These are phyloP conservation scores for Yamadazyma kanchanaburiensis DNA, from an alignment of 1,139 yeast species.

Conservation along the genomic window DNA sequence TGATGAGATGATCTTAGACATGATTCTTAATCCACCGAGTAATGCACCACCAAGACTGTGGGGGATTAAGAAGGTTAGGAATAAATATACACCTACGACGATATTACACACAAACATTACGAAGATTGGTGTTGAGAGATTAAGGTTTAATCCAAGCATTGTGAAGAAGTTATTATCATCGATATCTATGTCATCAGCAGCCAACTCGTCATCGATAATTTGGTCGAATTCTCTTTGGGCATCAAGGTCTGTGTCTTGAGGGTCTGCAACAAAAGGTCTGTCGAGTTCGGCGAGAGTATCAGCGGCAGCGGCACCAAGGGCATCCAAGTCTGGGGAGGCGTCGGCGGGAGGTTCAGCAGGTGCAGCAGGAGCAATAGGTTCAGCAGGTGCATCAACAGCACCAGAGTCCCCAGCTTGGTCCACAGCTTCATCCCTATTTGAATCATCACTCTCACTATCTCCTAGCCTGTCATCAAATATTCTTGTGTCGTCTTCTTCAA, in stretches of 20 bases:
- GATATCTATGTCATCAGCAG: conserved; percentile 9
- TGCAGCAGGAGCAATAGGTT: not conserved
- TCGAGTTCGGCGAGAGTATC: too few relatives aligned
- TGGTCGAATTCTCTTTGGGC: conserved; percentile 10
- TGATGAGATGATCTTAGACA: not conserved
- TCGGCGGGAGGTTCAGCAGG: not conserved
- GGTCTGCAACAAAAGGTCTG: too few relatives aligned
- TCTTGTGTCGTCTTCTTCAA: not conserved
- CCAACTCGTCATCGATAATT: conserved; percentile 12
- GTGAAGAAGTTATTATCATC: conserved; percentile 27
- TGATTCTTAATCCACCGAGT: not conserved
- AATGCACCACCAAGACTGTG: conserved; percentile 42
- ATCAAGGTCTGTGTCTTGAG: conserved; percentile 6
- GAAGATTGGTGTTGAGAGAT: conserved; percentile 33
- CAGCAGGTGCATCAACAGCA: not conserved
- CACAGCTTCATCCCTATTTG: too few relatives aligned
- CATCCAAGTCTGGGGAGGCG: too few relatives aligned
- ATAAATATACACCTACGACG: conserved; percentile 40
- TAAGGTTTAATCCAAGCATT: conserved; percentile 34
- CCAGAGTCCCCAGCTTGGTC: not conserved
- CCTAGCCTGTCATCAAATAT: too few relatives aligned
- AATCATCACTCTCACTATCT: not conserved
- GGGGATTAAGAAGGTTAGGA: conserved; percentile 53
- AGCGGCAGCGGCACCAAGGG: too few relatives aligned
- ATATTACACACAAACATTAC: conserved; percentile 38